Conservation (phyloP, 805 yeast species). For the Saccharomycopsis schoenii region DNA sequence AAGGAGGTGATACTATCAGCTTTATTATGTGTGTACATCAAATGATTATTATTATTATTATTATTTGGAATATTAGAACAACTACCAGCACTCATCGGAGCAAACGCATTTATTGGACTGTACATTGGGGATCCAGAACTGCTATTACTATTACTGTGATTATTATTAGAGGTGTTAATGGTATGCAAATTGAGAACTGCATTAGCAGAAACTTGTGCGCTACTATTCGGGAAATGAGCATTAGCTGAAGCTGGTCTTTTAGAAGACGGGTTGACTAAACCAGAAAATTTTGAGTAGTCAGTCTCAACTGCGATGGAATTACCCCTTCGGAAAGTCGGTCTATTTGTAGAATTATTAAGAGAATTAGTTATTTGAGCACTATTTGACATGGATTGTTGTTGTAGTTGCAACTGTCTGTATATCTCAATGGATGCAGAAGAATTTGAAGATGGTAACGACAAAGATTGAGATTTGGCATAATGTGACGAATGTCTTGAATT, state of each 20-base stretch:
- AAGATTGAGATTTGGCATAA: not conserved
- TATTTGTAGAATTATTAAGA: not conserved
- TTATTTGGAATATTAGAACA: not conserved
- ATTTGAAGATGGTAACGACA: not conserved
- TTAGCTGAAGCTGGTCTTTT: not conserved
- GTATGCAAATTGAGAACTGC: not conserved
- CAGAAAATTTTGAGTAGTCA: not conserved
- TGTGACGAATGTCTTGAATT: not conserved
- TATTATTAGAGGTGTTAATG: not conserved
- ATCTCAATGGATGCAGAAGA: not conserved
- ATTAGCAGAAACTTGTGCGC: not conserved
- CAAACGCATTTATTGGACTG: not conserved
- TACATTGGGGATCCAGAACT: not conserved
- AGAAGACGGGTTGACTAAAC: not conserved
- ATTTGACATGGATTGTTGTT: not conserved
- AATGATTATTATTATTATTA: not conserved
- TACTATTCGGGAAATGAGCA: not conserved
- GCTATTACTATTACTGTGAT: not conserved
- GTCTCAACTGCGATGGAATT: not conserved
- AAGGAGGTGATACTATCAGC: not conserved
- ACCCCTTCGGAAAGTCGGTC: not conserved
- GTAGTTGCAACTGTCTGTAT: not conserved
- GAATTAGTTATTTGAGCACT: not conserved
- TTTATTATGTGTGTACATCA: not conserved
- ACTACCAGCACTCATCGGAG: not conserved